These are phyloP conservation scores for Fusarium sp. DNA, from an alignment of 2,329 filamentous ascomycete genomes.

Conservation along the genomic window DNA sequence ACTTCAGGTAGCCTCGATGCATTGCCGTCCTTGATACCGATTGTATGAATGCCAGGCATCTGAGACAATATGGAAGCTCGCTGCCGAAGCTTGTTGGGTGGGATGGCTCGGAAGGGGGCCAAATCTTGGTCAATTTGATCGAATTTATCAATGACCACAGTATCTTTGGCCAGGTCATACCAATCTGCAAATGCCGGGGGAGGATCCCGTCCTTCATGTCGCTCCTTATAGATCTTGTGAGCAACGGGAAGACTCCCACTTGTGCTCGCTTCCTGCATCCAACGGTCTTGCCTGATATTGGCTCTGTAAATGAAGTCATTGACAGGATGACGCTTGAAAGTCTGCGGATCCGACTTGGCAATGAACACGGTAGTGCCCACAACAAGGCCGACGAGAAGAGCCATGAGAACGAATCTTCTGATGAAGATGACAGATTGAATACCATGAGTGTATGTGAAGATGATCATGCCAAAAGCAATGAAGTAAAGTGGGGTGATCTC, in stretches of 20 bases:
- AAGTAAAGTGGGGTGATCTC: slow-evolving; percentile 52
- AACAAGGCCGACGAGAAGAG: slow-evolving; percentile 51
- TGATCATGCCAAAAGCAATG: slow-evolving; percentile 52
- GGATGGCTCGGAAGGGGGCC: slow-evolving; percentile 79
- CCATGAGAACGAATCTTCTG: slow-evolving; percentile 51
- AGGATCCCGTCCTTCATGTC: slow-evolving; percentile 71
- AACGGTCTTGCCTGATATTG: slow-evolving; percentile 58
- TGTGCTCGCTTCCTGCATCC: slow-evolving; percentile 57
- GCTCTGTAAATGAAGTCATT: slow-evolving; percentile 60
- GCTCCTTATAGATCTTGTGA: slow-evolving; percentile 59
- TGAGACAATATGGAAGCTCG: slow-evolving; percentile 56
- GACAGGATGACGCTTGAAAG: slow-evolving; percentile 55
- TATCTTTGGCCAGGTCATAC: slow-evolving; percentile 80
- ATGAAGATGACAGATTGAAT: slow-evolving; percentile 56
- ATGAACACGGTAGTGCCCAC: slow-evolving; percentile 51
- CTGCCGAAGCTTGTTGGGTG: slow-evolving; percentile 73
- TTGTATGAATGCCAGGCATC: slow-evolving; percentile 56
- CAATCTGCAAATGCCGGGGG: slow-evolving; percentile 86
- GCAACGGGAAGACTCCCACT: slow-evolving; percentile 60
- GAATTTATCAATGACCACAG: slow-evolving; percentile 81
- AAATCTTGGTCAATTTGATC: slow-evolving; percentile 80
- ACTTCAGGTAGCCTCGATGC: slow-evolving; percentile 54
- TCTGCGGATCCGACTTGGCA: slow-evolving; percentile 43
- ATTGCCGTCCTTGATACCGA: slow-evolving; percentile 72
- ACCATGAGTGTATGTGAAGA: slow-evolving; percentile 56